Base-by-base conservation (phyloP, 169 alveolate genomes). In the Blepharisma undulans region DNA sequence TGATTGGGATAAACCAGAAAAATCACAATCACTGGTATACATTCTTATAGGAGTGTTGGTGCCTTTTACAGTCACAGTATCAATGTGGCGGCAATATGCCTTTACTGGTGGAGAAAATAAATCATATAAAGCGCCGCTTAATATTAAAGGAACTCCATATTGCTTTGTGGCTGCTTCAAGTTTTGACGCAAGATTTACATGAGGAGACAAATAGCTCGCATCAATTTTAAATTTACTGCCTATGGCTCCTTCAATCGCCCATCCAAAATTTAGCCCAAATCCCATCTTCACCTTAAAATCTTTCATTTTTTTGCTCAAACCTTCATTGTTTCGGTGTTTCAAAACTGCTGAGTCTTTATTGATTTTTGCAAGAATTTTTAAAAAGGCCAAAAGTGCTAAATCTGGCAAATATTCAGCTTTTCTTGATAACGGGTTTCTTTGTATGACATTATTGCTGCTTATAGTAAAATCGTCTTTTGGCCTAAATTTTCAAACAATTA, bases 401-500 rank as follows among this genome's bases (percentile, higher is more conserved):
- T 84, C 89, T 48, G 89, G 77, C 29, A 84, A 60, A 33, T 36
- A 84, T 59, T 59, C 30, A 33, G 77, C 81, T 6, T 29, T 74
- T 74, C 25, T 33, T 3, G 89, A 82, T 22, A 33, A 21, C 8
- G 74, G 78, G 18, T 82, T 60, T 82, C 36, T 48, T 21, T 4
- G 33, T 7, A 82, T 60, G 1, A 25, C n/a, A 33, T 93, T 81
- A 30, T 92, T 88, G 21, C 86, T 93, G 18, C 92, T 59, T 21
- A 91, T 76, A 6, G 71, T 27, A 71, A 91, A 90, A 5, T 91
- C 89, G 5, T 92, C 91, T 76, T 86, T 78, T 87, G 36, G 12
- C 34, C 10, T 48, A 25, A 86, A 86, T 92, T 98, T 98, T 98
- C 99, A 99, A 16, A 98, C 99, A 30, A 98, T 93, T 30, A 98